phyloP scores from a whole-genome alignment of 2,329 filamentous ascomycete genomes.

The Fusarium vanettenii region DNA sequence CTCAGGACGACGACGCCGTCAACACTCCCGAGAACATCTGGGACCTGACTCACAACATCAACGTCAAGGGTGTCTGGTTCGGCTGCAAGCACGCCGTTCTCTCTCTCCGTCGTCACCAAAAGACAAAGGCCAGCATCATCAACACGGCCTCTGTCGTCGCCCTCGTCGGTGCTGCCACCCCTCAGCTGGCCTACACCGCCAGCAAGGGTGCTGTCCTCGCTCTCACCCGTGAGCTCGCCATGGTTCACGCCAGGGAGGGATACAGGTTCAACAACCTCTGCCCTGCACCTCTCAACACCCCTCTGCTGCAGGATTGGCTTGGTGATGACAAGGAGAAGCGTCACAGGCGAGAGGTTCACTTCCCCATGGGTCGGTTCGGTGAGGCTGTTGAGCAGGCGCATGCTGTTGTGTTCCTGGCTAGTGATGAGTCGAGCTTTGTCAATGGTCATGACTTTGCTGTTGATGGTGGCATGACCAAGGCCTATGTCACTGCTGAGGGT shows the following conservation, averaged over 20 bases:
- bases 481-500: conserved; percentile 80
- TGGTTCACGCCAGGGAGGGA: conserved; percentile 89
- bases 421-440: conserved; percentile 89
- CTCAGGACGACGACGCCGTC: conserved; percentile 81
- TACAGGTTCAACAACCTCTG: conserved; percentile 93
- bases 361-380: conserved; percentile 87
- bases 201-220: conserved; percentile 94
- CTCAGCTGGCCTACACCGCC: conserved; percentile 92
- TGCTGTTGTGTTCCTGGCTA: conserved; percentile 87
- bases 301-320: conserved; percentile 91
- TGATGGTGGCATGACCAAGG: conserved; percentile 95
- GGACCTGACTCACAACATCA: conserved; percentile 93
- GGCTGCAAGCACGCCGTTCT: conserved; percentile 92
- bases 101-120: conserved; percentile 81
- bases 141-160: conserved; percentile 93
- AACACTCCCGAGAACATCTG: conserved; percentile 91
- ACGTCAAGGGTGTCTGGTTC: conserved; percentile 98
- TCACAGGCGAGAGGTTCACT: conserved; percentile 85
- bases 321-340: conserved; percentile 88
- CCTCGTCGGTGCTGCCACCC: conserved; percentile 86
- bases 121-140: conserved; percentile 85
- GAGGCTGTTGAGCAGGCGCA: conserved; percentile 96
- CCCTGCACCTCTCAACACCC: conserved; percentile 91
- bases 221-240: conserved; percentile 88
- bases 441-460: conserved; percentile 94